Evolutionary conservation across 495 filamentous ascomycete genomes (phyloP).

Genomic region (Aspergillus homomorphus): DNA sequence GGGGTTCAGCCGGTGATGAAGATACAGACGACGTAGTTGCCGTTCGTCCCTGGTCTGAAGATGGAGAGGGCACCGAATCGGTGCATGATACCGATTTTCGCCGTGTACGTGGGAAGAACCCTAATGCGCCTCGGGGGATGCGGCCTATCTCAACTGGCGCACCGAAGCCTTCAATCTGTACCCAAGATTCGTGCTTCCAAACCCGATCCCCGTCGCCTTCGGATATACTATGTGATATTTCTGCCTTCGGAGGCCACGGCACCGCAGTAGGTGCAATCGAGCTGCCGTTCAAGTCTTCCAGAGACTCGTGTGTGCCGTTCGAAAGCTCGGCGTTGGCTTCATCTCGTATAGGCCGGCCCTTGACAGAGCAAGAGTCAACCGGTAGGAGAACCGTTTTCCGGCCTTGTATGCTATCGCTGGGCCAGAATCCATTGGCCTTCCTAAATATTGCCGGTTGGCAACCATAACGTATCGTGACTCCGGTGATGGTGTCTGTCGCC

Average conservation of each 20-base stretch:
- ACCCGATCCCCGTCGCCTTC: constrained; percentile 50
- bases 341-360: constrained; percentile 55
- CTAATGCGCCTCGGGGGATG: constrained; percentile 73
- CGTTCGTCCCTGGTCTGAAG: constrained; percentile 32
- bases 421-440: constrained; percentile 91
- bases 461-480: constrained; percentile 84
- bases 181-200: constrained; percentile 88
- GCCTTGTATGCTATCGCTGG: constrained; percentile 81
- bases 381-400: constrained; percentile 79
- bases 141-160: constrained; percentile 80
- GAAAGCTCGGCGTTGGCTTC: constrained; percentile 35
- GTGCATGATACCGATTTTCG: constrained; percentile 68
- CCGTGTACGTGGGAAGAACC: constrained; percentile 87
- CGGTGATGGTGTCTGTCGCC: constrained; percentile 78
- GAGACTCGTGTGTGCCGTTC: constrained; percentile 20
- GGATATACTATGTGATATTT: constrained; percentile 14
- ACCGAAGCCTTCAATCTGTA: constrained; percentile 66
- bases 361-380: constrained; percentile 84
- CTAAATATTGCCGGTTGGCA: constrained; percentile 75
- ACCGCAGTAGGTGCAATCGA: constrained; percentile 38
- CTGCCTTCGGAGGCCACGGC: constrained; percentile 18
- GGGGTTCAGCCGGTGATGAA: constrained; percentile 27
- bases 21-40: constrained; percentile 34
- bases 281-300: constrained; percentile 39
- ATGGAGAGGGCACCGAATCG: constrained; percentile 34